These are phyloP conservation scores for Pichia kudriavzevii DNA, from an alignment of 1,139 yeast species.

Conservation along the genomic window DNA sequence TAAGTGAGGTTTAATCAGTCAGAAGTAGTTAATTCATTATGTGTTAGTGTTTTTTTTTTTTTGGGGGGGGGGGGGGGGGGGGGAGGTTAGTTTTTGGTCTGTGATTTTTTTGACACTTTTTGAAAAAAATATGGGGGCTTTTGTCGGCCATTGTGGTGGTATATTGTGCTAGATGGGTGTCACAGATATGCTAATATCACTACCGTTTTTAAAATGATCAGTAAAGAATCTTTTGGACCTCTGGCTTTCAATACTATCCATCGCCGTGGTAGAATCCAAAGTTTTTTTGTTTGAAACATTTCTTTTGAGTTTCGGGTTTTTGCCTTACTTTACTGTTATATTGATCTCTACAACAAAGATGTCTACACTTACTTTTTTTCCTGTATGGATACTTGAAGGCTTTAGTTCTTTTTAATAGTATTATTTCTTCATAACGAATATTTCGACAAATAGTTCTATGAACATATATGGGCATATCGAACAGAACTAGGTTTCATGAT, in stretches of 20 bases:
- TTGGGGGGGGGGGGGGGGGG: too few species aligned
- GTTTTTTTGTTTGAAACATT: conserved; percentile 11
- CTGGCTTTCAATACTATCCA: too few species aligned
- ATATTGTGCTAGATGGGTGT: too few species aligned
- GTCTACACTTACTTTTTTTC: conserved; percentile 34
- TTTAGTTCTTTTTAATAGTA: conserved; percentile 16
- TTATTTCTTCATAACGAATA: conserved; percentile 38
- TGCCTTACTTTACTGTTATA: conserved; percentile 2
- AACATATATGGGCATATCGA: conserved; percentile 35
- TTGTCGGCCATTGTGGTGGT: too few species aligned
- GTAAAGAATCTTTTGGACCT: background rate
- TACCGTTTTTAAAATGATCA: background rate
- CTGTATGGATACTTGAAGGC: conserved; percentile 37
- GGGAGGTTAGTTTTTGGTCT: too few species aligned
- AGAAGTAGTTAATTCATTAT: too few species aligned
- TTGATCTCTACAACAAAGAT: conserved; percentile 35
- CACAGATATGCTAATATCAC: conserved; percentile 1
- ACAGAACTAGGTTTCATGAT: conserved; percentile 22
- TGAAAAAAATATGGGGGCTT: too few species aligned
- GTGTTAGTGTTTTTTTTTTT: too few species aligned
- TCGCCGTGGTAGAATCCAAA: conserved; percentile 4
- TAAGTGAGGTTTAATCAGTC: too few species aligned
- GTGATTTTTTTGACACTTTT: too few species aligned
- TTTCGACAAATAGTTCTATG: conserved; percentile 34
- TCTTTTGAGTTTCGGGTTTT: background rate